Percentiles rank a stretch among this genome's conserved stretches.
Evolutionary conservation across 2,329 filamentous ascomycete genomes (phyloP).

Genomic region (Clarireedia homoeocarpa): DNA sequence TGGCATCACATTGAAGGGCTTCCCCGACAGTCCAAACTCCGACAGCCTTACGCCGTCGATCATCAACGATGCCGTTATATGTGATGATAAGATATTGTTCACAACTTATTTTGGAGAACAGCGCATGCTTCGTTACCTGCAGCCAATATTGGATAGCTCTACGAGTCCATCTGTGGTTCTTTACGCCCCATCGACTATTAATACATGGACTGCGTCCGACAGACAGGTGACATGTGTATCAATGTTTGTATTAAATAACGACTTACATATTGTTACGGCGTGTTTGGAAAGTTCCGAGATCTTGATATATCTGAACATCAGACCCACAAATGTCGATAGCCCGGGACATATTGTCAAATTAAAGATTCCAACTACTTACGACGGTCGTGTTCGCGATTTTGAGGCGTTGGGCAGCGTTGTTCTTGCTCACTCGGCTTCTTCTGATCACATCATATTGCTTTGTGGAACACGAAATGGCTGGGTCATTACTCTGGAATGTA

Average conservation of each 20-base stretch:
- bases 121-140: constrained; percentile 1
- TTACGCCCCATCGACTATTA: not conserved
- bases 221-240: too few relatives aligned
- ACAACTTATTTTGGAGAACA: constrained; percentile 15
- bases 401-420: constrained; percentile 24
- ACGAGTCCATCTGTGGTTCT: not conserved
- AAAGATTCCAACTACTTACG: not conserved
- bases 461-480: constrained; percentile 27
- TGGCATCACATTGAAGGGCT: not conserved
- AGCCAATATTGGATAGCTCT: not conserved
- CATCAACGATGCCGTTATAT: constrained; percentile 22
- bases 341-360: not conserved
- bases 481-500: constrained; percentile 19
- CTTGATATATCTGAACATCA: not conserved
- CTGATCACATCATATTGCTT: constrained; percentile 16
- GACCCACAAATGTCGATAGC: not conserved
- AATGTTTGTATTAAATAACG: too few relatives aligned
- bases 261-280: too few relatives aligned
- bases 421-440: not conserved
- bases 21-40: constrained; percentile 10
- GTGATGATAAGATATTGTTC: constrained; percentile 19
- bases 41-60: constrained; percentile 2
- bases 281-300: too few relatives aligned
- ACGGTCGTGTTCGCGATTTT: not conserved
- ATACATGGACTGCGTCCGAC: not conserved